Percentiles rank a stretch among this genome's conserved stretches.
Conservation (phyloP, 169 alveolate genomes). For the Eimeria necatrix region DNA sequence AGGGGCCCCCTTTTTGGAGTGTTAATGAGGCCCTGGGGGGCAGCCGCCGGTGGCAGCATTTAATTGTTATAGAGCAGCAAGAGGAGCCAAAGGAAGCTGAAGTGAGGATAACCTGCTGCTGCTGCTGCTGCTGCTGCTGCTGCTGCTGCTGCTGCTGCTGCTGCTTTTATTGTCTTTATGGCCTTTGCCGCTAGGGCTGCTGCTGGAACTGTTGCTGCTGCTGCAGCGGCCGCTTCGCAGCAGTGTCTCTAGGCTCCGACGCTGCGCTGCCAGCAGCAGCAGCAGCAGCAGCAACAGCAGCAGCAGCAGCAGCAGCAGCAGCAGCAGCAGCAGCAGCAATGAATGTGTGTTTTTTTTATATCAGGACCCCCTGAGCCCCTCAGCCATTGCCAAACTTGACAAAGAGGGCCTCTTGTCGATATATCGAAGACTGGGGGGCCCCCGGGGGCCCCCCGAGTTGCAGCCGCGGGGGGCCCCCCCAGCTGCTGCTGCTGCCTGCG, state of each 20-base stretch:
- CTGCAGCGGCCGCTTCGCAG: too few species aligned
- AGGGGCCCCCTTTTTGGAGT: too few species aligned
- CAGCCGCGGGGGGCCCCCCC: neutral
- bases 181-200: neutral
- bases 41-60: neutral
- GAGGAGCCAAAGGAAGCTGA: neutral
- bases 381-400: neutral
- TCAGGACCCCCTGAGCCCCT: neutral
- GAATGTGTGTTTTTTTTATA: neutral
- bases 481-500: too few species aligned
- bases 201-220: neutral
- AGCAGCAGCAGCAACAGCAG: neutral
- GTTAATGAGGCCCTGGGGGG: too few species aligned
- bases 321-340: neutral
- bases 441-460: neutral
- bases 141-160: too few species aligned
- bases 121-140: too few species aligned
- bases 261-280: neutral
- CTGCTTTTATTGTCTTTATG: neutral
- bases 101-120: neutral
- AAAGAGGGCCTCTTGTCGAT: neutral
- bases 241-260: too few species aligned
- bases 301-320: neutral
- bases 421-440: neutral
- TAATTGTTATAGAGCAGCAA: neutral